Evolutionary conservation across 306 rosid genomes (phyloP).

Genomic region (Mimosa bimucronata): DNA sequence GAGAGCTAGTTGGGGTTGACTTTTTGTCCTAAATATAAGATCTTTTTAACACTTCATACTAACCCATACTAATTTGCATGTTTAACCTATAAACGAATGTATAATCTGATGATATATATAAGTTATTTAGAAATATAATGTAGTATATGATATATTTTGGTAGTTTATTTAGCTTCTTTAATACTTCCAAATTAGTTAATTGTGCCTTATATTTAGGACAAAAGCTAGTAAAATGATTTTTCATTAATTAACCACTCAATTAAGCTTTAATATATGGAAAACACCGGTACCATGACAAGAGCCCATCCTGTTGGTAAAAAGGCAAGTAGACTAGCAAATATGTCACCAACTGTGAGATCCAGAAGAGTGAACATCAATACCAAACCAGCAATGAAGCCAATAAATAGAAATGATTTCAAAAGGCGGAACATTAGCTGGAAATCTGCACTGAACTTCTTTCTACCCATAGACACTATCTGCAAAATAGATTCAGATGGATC

Average conservation of each 20-base stretch:
- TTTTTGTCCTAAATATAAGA: too few relatives aligned
- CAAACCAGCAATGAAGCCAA: constrained; percentile 61
- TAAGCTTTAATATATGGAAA: not conserved
- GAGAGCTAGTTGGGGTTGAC: too few relatives aligned
- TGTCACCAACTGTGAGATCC: constrained; percentile 69
- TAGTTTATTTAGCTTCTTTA: too few relatives aligned
- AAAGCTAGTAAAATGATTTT: not conserved
- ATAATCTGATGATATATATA: too few relatives aligned
- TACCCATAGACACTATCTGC: constrained; percentile 92
- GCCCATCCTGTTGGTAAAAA: constrained; percentile 98
- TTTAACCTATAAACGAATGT: not conserved
- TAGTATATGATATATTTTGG: too few relatives aligned
- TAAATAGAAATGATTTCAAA: constrained; percentile 71
- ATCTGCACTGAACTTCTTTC: constrained; percentile 92
- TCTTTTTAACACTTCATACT: too few relatives aligned
- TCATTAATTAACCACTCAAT: not conserved
- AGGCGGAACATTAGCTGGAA: constrained; percentile 98
- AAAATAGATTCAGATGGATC: constrained; percentile 35
- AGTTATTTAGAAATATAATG: too few relatives aligned
- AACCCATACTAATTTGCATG: too few relatives aligned
- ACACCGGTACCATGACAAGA: constrained; percentile 61
- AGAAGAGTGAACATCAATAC: constrained; percentile 58
- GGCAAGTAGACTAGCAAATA: constrained; percentile 81
- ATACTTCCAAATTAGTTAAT: too few relatives aligned
- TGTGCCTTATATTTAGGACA: too few relatives aligned